Evolutionary conservation across 2,329 filamentous ascomycete species (phyloP), one percentile per base, ranked within the genome.

Genomic region (Botryosphaeria dothidea): DNA sequence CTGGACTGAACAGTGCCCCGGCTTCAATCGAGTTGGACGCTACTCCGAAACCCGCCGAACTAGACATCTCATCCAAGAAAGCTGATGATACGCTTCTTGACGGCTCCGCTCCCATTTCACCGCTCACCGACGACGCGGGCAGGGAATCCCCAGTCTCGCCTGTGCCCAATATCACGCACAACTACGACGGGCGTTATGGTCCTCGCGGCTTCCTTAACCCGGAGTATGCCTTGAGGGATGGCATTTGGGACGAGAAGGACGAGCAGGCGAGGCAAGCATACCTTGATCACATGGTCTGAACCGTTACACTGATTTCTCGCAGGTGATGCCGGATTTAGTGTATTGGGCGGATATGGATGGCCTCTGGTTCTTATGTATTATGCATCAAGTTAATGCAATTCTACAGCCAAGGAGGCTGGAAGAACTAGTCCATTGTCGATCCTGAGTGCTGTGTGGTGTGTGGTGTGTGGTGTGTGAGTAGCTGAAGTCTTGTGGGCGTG

Each of bases 141-240:
- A 36, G 49, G n/a, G 17, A 9, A 2, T 52, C 49, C 11, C 49
- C 49, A 15, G 49, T 52, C 3, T 52, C 49, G n/a, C 27, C 29
- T 15, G 17, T 52, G 29, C 5, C 25, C n/a, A 31, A n/a, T 17
- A n/a, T 15, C 49, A 11, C 8, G 49, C 21, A 52, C 23, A 17
- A 21, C 48, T 9, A 17, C 36, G 11, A 17, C 54, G 2, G 34
- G 17, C 23, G 54, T 13, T 58, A 58, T 31, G 54, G 54, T 6
- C 15, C 23, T 7, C 36, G 54, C 21, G 54, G 54, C 19, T 58
- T 43, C n/a, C 36, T 58, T 6, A 58, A 58, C 23, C 54, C 54
- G 23, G 54, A 58, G 36, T 58, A 58, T 36, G 54, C 54, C 8
- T 36, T 58, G 9, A 34, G 54, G 21, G 54, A 58, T 31, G 54